Base-by-base conservation (phyloP, 2,329 filamentous ascomycete species). In the Chalaropsis ovoidea region DNA sequence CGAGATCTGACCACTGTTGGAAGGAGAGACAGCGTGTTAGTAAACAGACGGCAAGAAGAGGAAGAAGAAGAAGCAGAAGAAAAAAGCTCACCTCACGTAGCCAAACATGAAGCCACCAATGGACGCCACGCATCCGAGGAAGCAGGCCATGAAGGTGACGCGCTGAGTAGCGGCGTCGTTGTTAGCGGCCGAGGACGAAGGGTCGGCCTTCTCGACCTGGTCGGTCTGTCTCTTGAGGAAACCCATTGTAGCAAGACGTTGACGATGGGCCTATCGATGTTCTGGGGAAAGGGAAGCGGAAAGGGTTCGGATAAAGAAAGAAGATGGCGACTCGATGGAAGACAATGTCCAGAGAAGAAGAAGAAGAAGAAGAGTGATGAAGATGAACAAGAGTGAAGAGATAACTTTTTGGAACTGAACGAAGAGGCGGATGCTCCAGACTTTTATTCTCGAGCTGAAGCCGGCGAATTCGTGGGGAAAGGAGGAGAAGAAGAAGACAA, bases 61-160 rank as follows among this genome's bases (percentile, higher is more conserved):
- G 10, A 22, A 39, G 45, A 27, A 27, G 1, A 43, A 15, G 22
- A 19, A 24, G 42, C n/a, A n/a, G 41, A 39, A 52, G 45, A 11
- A 39, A 39, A 19, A 22, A 35, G 69, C 75, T 47, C 75, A 82
- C 80, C 79, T 78, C 71, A 80, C 74, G 74, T 83, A 82, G 6
- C 82, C 82, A 68, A 83, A 83, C 71, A 83, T 81, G 75, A 84
- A 79, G 63, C 82, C 78, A 69, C 81, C 81, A 65, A 82, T 77
- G 68, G 79, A 82, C 67, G 81, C 80, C 45, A 82, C 76, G 2
- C 75, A 70, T 41, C 80, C 81, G 41, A 83, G 74, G 65, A 80
- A 74, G 69, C 76, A 72, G n/a, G 80, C 78, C 10, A 77, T 67
- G 43, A 75, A 67, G 43, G 77, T 80, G 45, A 77, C 65, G 31